phyloP scores from a whole-genome alignment of 768 basidiomycete species.

The Leccinum uliginosum region DNA sequence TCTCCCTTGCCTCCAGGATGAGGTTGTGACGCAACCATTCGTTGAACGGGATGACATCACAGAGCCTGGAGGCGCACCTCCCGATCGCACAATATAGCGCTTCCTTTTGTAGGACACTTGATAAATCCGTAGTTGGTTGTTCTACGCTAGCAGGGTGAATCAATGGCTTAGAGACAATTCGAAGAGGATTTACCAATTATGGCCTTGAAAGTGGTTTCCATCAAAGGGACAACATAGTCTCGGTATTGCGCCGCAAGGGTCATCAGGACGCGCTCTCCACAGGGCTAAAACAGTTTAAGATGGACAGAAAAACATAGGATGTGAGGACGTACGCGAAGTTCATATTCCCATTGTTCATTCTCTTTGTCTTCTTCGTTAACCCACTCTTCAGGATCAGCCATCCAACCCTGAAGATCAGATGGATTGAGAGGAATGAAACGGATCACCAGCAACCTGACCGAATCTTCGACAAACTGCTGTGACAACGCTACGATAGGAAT shows the following conservation, averaged over 20 bases:
- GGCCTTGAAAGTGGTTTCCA: slow-evolving; percentile 55
- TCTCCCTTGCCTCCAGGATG: slow-evolving; percentile 52
- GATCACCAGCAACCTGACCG: slow-evolving; percentile 71
- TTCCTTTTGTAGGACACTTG: slow-evolving; percentile 71
- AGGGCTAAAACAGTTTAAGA: slow-evolving; percentile 52
- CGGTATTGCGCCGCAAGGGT: slow-evolving; percentile 68
- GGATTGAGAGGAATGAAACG: slow-evolving; percentile 83
- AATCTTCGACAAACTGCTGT: slow-evolving; percentile 66
- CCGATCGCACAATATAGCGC: slow-evolving; percentile 87
- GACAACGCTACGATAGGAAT: slow-evolving; percentile 46
- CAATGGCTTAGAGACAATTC: background rate
- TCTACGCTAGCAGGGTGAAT: slow-evolving; percentile 21
- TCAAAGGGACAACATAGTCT: slow-evolving; percentile 62
- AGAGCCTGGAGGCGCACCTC: slow-evolving; percentile 66
- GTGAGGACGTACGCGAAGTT: slow-evolving; percentile 65
- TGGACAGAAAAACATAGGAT: background rate
- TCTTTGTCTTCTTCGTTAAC: slow-evolving; percentile 85
- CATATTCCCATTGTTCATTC: slow-evolving; percentile 90
- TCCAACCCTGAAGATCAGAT: slow-evolving; percentile 78
- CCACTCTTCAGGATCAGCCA: slow-evolving; percentile 93
- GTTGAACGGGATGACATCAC: slow-evolving; percentile 61
- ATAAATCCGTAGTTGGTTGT: slow-evolving; percentile 49
- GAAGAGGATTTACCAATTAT: slow-evolving; percentile 45
- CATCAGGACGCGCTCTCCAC: slow-evolving; percentile 89
- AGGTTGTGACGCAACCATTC: slow-evolving; percentile 65